phyloP scores from a whole-genome alignment of 2,329 filamentous ascomycete genomes.

The Davidsoniella virescens region DNA sequence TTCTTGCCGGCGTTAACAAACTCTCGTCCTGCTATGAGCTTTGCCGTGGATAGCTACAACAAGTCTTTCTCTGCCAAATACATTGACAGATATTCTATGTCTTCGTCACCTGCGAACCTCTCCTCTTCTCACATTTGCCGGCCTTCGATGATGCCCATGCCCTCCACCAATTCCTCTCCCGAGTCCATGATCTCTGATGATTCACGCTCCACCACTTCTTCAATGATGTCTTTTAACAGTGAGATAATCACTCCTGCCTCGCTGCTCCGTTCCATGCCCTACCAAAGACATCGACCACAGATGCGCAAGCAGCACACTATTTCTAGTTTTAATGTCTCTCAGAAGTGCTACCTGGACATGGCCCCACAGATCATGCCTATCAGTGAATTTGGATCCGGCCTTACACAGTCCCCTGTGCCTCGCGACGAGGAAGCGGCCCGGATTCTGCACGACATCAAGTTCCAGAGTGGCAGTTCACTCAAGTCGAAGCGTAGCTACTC shows the following conservation, averaged over 20 bases:
- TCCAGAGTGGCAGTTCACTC: neutral
- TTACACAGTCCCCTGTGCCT: neutral
- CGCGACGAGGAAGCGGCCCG: constrained; percentile 5
- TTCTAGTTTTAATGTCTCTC: constrained; percentile 37
- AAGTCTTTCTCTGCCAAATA: constrained; percentile 19
- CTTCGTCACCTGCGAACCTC: constrained; percentile 30
- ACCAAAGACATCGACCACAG: constrained; percentile 29
- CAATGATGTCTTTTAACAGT: constrained; percentile 29
- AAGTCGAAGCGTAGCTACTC: constrained; percentile 7
- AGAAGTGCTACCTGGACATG: constrained; percentile 30
- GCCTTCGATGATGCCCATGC: constrained; percentile 29
- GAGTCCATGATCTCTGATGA: constrained; percentile 52
- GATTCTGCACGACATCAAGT: constrained; percentile 8
- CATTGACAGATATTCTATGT: constrained; percentile 34
- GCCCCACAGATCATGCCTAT: neutral
- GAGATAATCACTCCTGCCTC: neutral
- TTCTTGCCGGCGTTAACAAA: constrained; percentile 15
- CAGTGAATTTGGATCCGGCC: neutral
- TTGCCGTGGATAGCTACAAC: constrained; percentile 41
- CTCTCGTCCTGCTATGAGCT: constrained; percentile 40
- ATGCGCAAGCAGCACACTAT: constrained; percentile 38
- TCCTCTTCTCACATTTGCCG: constrained; percentile 23
- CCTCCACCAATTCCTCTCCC: constrained; percentile 47
- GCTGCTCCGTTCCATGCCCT: constrained; percentile 38
- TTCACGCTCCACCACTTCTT: constrained; percentile 45